Percentiles rank a stretch among this genome's conserved stretches.
phyloP scores from a whole-genome alignment of 345 rosid species.

The Nasturtium officinale region DNA sequence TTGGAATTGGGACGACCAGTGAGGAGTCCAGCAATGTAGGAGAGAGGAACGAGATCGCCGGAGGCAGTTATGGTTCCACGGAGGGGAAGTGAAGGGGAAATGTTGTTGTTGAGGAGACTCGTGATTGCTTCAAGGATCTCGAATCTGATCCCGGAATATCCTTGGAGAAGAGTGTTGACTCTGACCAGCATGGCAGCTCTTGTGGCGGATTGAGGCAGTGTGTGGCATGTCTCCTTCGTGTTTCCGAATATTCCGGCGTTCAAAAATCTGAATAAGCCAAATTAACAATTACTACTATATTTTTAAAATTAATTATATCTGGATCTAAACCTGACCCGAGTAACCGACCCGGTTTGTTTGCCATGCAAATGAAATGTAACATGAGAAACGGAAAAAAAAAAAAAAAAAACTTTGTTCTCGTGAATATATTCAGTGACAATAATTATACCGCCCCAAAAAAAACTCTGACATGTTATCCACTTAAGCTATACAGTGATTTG shows the following conservation, averaged over 20 bases:
- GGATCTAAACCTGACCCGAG: neutral
- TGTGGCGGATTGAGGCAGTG: constrained; percentile 59
- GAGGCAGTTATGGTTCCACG: constrained; percentile 77
- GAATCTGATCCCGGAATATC: constrained; percentile 73
- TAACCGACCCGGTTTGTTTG: constrained; percentile 13
- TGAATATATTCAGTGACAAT: constrained; percentile 34
- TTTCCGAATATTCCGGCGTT: constrained; percentile 74
- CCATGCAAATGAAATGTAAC: constrained; percentile 35
- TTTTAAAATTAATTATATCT: neutral
- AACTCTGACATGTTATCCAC: constrained; percentile 29
- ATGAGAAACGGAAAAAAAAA: neutral
- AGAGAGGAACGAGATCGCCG: constrained; percentile 76
- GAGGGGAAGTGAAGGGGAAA: constrained; percentile 73
- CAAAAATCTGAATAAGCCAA: constrained; percentile 50
- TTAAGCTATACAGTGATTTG: constrained; percentile 6
- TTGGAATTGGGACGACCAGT: constrained; percentile 67
- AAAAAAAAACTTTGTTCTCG: neutral
- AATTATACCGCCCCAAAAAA: constrained; percentile 28
- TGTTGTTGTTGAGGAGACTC: constrained; percentile 57
- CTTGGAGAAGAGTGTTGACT: constrained; percentile 73
- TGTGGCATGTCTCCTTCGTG: constrained; percentile 61
- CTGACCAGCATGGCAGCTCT: constrained; percentile 81
- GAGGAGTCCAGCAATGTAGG: constrained; percentile 66
- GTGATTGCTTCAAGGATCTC: constrained; percentile 75
- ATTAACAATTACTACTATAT: neutral